A percentile compares a stretch with the other conserved stretches of the same genome.
phyloP scores from a whole-genome alignment of 352 stramenopile genomes.

The Globisporangium paroecandrum region DNA sequence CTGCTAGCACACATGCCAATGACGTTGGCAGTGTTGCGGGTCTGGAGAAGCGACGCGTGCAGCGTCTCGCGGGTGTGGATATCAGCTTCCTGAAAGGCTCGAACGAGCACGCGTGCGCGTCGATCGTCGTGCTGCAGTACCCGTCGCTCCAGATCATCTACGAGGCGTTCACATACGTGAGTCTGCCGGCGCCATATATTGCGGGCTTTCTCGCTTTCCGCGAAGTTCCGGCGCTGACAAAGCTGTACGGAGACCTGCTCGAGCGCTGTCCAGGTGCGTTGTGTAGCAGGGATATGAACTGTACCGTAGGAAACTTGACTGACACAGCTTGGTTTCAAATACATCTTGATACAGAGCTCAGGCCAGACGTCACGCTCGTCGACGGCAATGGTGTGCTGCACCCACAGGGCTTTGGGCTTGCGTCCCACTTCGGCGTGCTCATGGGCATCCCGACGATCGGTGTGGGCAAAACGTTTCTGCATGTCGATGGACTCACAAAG shows the following conservation, averaged over 20 bases:
- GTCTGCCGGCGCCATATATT: constrained; percentile 78
- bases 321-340: not conserved
- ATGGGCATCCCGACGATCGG: constrained; percentile 89
- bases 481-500: constrained; percentile 86
- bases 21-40: not conserved
- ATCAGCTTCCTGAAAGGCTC: constrained; percentile 84
- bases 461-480: constrained; percentile 88
- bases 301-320: not conserved
- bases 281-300: too few relatives aligned
- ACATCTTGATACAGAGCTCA: constrained; percentile 39
- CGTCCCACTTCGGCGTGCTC: constrained; percentile 91
- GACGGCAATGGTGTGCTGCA: constrained; percentile 91
- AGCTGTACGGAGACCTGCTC: constrained; percentile 61
- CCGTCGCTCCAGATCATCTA: constrained; percentile 63
- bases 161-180: constrained; percentile 82
- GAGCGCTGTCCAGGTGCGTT: constrained; percentile 44
- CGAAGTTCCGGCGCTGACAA: constrained; percentile 67
- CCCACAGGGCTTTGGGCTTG: constrained; percentile 88
- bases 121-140: constrained; percentile 74
- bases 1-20: not conserved
- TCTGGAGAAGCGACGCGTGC: constrained; percentile 19
- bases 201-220: constrained; percentile 79
- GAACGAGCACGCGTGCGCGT: constrained; percentile 76
- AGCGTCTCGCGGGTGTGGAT: constrained; percentile 67
- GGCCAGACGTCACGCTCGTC: constrained; percentile 89